Evolutionary conservation across 768 basidiomycete genomes (phyloP).

Genomic region (Tylopilus felleus): DNA sequence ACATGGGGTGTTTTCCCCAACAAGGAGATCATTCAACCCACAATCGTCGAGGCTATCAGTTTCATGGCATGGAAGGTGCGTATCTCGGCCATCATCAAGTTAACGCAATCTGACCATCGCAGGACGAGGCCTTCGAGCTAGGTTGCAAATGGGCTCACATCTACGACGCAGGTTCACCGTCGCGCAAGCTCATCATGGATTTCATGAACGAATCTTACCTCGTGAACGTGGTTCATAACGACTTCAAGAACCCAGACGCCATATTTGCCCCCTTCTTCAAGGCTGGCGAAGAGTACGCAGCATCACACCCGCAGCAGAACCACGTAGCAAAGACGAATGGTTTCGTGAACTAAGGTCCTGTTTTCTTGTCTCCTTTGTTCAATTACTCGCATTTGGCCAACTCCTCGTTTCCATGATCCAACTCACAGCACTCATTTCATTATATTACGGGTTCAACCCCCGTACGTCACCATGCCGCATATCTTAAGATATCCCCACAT

Average conservation of each 20-base stretch:
- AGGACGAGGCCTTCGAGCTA: constrained; percentile 94
- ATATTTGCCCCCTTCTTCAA: constrained; percentile 88
- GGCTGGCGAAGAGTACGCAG: constrained; percentile 61
- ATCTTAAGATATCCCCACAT: constrained; percentile 21
- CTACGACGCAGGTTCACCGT: constrained; percentile 74
- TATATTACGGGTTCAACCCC: constrained; percentile 83
- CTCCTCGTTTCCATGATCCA: constrained; percentile 21
- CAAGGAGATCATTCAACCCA: constrained; percentile 94
- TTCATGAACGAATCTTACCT: constrained; percentile 82
- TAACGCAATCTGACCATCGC: constrained; percentile 1
- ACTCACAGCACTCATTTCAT: constrained; percentile 32
- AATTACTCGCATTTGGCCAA: constrained; percentile 1
- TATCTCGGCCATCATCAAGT: not conserved
- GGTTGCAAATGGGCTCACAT: constrained; percentile 88
- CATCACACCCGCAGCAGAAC: constrained; percentile 32
- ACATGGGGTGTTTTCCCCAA: constrained; percentile 99
- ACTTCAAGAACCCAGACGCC: constrained; percentile 79
- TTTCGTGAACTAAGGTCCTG: constrained; percentile 18
- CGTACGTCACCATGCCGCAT: constrained; percentile 43
- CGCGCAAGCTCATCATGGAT: constrained; percentile 70
- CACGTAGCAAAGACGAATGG: constrained; percentile 39
- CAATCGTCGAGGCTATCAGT: constrained; percentile 94
- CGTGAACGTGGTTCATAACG: constrained; percentile 95
- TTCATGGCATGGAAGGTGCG: constrained; percentile 98
- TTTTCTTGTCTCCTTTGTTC: not conserved